These are phyloP conservation scores for Exophiala viscosa DNA, from an alignment of 2,329 filamentous ascomycete species.

Conservation along the genomic window DNA sequence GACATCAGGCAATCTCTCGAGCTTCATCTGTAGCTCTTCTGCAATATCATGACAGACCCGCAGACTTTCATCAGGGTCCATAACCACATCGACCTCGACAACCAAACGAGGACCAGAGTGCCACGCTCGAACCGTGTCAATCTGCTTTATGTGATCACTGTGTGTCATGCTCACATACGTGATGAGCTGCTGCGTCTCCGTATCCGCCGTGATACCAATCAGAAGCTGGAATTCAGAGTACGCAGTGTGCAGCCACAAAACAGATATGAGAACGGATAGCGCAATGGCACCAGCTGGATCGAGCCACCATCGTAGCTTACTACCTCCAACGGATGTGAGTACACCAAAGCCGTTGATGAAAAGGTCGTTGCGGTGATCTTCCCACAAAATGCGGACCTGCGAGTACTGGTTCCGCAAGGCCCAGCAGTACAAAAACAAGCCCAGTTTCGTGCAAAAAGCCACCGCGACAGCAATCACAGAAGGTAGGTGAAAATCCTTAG, in stretches of 20 bases:
- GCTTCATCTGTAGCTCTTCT: conserved; percentile 88
- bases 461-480: conserved; percentile 80
- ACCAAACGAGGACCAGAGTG: conserved; percentile 85
- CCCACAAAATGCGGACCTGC: conserved; percentile 88
- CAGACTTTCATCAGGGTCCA: conserved; percentile 71
- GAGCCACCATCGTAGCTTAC: conserved; percentile 88
- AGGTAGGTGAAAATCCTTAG: conserved; percentile 70
- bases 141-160: conserved; percentile 70
- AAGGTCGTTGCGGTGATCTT: conserved; percentile 96
- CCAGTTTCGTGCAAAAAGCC: conserved; percentile 80
- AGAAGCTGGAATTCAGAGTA: conserved; percentile 86
- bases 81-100: conserved; percentile 94
- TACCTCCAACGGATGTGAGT: conserved; percentile 83
- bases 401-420: conserved; percentile 84
- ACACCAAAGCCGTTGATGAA: conserved; percentile 93
- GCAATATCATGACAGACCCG: conserved; percentile 85
- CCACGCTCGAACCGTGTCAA: conserved; percentile 93
- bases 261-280: conserved; percentile 72
- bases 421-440: conserved; percentile 88
- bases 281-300: conserved; percentile 88
- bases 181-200: conserved; percentile 84
- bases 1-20: conserved; percentile 86
- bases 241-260: conserved; percentile 79
- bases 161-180: conserved; percentile 96
- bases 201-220: conserved; percentile 82